These are phyloP conservation scores for Leucaena leucocephala DNA, from an alignment of 306 rosid genomes.

Conservation along the genomic window DNA sequence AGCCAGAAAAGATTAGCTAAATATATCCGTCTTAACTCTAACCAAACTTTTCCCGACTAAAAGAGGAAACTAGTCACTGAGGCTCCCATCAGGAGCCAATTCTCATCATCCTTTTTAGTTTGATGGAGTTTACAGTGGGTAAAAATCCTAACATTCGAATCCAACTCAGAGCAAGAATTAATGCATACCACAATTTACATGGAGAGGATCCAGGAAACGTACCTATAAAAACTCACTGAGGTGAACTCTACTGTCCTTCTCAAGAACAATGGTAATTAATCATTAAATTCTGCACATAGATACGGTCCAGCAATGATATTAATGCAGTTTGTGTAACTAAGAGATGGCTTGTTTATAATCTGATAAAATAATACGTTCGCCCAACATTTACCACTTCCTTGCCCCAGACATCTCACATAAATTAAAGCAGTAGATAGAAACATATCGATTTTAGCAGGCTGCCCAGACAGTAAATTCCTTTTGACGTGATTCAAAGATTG, in stretches of 20 bases:
- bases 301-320: background rate
- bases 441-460: constrained; percentile 14
- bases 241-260: background rate
- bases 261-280: background rate
- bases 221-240: constrained; percentile 10
- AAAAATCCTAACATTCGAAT: background rate
- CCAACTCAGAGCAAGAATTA: constrained; percentile 12
- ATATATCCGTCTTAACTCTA: constrained; percentile 34
- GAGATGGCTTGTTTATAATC: background rate
- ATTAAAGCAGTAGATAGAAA: background rate
- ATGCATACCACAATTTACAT: background rate
- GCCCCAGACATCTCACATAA: constrained; percentile 5
- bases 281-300: constrained; percentile 1
- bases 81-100: background rate
- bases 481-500: constrained; percentile 36
- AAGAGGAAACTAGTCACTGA: constrained; percentile 21
- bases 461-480: constrained; percentile 32
- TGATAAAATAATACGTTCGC: background rate
- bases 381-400: constrained; percentile 13
- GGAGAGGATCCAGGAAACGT: constrained; percentile 28
- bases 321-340: background rate
- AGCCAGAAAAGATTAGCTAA: constrained; percentile 58
- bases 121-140: constrained; percentile 4
- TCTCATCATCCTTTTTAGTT: background rate
- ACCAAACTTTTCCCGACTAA: constrained; percentile 25